These are phyloP conservation scores for Penicillium vulpinum DNA, from an alignment of 2,329 filamentous ascomycete species.

Conservation along the genomic window DNA sequence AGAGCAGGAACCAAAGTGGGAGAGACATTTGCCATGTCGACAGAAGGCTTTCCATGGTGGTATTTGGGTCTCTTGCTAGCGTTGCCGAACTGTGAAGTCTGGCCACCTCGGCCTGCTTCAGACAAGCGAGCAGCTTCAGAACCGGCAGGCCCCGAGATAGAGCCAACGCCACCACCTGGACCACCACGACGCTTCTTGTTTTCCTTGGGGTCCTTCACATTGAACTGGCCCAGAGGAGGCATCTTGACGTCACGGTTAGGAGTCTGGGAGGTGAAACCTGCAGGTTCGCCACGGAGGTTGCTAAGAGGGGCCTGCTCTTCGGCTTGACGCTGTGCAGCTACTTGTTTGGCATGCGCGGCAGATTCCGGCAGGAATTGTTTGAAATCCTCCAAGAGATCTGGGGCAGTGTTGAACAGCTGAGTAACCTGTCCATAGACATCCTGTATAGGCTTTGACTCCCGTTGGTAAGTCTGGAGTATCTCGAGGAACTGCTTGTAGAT, in stretches of 20 bases:
- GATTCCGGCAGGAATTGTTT: slow-evolving; percentile 98
- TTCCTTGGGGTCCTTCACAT: slow-evolving; percentile 81
- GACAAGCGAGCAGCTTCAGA: slow-evolving; percentile 35
- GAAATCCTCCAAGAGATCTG: slow-evolving; percentile 94
- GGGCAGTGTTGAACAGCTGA: slow-evolving; percentile 85
- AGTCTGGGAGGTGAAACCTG: slow-evolving; percentile 51
- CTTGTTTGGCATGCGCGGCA: slow-evolving; percentile 66
- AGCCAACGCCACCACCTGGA: slow-evolving; percentile 43
- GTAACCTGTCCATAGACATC: slow-evolving; percentile 98
- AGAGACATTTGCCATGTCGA: slow-evolving; percentile 64
- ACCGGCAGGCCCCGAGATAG: slow-evolving; percentile 36
- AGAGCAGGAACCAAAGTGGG: slow-evolving; percentile 85
- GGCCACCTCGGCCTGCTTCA: slow-evolving; percentile 37
- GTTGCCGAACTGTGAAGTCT: slow-evolving; percentile 42
- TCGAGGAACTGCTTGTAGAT: slow-evolving; percentile 99
- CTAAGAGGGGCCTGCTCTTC: slow-evolving; percentile 70
- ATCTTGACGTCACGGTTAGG: slow-evolving; percentile 63
- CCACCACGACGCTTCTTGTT: slow-evolving; percentile 80
- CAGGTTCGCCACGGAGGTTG: slow-evolving; percentile 58
- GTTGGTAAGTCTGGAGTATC: slow-evolving; percentile 95
- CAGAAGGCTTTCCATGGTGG: slow-evolving; percentile 63
- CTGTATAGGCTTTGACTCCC: slow-evolving; percentile 96
- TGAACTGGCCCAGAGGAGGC: slow-evolving; percentile 93
- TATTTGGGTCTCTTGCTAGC: slow-evolving; percentile 70
- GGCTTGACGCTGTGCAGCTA: slow-evolving; percentile 59